Percentiles rank a stretch among this genome's conserved stretches.
Evolutionary conservation across 2,329 filamentous ascomycete genomes (phyloP).

Genomic region (Talaromyces sp.): DNA sequence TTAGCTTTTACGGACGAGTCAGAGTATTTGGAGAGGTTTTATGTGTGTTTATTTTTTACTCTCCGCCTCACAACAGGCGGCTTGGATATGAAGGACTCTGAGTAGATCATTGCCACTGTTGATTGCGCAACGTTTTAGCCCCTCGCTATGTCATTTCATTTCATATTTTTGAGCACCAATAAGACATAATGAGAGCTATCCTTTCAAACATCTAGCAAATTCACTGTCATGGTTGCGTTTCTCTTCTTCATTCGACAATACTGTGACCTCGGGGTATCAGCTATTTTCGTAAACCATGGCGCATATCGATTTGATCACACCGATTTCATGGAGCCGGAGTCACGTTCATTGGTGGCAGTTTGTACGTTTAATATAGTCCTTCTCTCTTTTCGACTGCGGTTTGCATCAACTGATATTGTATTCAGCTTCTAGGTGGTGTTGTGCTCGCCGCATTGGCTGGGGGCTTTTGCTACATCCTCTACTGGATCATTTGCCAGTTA

Average conservation of each 20-base stretch:
- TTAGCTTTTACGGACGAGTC: neutral
- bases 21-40: neutral
- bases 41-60: neutral
- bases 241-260: neutral
- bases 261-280: neutral
- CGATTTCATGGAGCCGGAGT: conserved; percentile 32
- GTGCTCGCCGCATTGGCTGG: conserved; percentile 24
- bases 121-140: neutral
- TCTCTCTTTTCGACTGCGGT: neutral
- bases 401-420: conserved; percentile 12
- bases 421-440: conserved; percentile 30
- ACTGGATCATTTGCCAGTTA: conserved; percentile 17
- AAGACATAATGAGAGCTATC: neutral
- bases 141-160: neutral
- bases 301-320: conserved; percentile 21
- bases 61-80: neutral
- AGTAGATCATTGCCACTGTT: neutral
- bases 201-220: neutral
- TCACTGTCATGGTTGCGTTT: neutral
- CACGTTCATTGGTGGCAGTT: conserved; percentile 39
- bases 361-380: conserved; percentile 22
- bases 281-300: conserved; percentile 16
- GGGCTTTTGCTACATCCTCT: conserved; percentile 25
- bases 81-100: neutral
- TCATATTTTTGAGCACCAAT: neutral